These are phyloP conservation scores for Blastobotrys robertii DNA, from an alignment of 805 yeast species.

Conservation along the genomic window DNA sequence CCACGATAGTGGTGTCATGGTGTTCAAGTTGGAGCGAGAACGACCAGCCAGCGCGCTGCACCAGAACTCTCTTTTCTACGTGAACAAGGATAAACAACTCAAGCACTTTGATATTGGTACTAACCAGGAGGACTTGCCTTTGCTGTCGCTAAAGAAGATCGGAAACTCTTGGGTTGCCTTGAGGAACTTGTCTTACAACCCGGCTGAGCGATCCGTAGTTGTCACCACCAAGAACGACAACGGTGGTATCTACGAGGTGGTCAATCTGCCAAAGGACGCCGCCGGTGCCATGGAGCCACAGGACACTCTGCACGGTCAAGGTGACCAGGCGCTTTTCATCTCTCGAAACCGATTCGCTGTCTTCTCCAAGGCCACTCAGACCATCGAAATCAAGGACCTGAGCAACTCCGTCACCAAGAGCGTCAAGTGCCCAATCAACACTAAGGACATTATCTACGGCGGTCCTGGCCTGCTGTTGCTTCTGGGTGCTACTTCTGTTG, in stretches of 20 bases:
- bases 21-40: conserved; percentile 93
- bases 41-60: conserved; percentile 78
- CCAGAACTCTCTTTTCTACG: conserved; percentile 66
- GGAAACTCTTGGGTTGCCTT: conserved; percentile 83
- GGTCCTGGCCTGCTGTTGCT: conserved; percentile 79
- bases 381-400: conserved; percentile 77
- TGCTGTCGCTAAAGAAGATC: conserved; percentile 72
- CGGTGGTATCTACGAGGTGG: conserved; percentile 61
- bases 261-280: conserved; percentile 72
- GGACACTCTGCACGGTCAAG: conserved; percentile 69
- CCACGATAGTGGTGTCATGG: conserved; percentile 96
- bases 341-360: conserved; percentile 92
- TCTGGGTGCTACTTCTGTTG: conserved; percentile 61
- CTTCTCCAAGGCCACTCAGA: conserved; percentile 50
- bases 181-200: conserved; percentile 80
- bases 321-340: conserved; percentile 79
- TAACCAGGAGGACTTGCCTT: conserved; percentile 61
- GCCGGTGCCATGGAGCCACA: conserved; percentile 92
- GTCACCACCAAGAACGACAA: conserved; percentile 53
- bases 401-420: conserved; percentile 74
- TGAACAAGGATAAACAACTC: conserved; percentile 78
- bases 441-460: conserved; percentile 62
- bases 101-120: conserved; percentile 61
- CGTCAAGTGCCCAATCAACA: conserved; percentile 44
- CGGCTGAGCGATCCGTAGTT: conserved; percentile 78